phyloP scores from a whole-genome alignment of 208 protist species.

The Tetramitus jugosus region DNA sequence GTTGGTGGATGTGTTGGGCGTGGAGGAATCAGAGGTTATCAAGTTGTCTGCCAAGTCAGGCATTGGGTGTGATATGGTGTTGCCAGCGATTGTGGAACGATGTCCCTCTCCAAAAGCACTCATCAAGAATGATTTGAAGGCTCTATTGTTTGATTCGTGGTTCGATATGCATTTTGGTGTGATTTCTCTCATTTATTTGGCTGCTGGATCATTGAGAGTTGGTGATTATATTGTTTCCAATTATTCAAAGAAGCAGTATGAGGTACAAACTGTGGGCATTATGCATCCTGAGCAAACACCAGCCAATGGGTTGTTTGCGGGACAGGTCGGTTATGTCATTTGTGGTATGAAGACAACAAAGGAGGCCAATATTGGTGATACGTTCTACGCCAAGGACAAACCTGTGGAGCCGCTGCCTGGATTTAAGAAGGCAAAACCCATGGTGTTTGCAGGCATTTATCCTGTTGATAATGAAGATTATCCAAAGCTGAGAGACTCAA shows the following conservation, averaged over 20 bases:
- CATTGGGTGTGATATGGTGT: conserved; percentile 63
- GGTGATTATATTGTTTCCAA: conserved; percentile 8
- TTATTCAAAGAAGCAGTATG: conserved; percentile 50
- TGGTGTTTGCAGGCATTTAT: conserved; percentile 91
- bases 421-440: conserved; percentile 15
- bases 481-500: conserved; percentile 66
- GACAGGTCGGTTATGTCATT: conserved; percentile 91
- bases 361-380: conserved; percentile 89
- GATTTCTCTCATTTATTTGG: conserved; percentile 43
- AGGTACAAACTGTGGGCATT: conserved; percentile 82
- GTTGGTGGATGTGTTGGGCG: conserved; percentile 70
- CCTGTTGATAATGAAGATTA: conserved; percentile 72
- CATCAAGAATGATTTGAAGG: conserved; percentile 48
- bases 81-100: conserved; percentile 75
- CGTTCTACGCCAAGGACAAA: conserved; percentile 56
- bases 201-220: not conserved
- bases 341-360: conserved; percentile 57
- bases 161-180: conserved; percentile 77
- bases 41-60: conserved; percentile 80
- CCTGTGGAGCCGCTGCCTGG: conserved; percentile 41
- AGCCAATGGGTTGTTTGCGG: conserved; percentile 59
- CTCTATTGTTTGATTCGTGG: conserved; percentile 90
- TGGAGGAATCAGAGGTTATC: conserved; percentile 67
- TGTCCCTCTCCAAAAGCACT: conserved; percentile 61
- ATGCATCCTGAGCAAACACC: conserved; percentile 76